Evolutionary conservation across 768 basidiomycete genomes (phyloP).

Genomic region (Panaeolus papilionaceus): DNA sequence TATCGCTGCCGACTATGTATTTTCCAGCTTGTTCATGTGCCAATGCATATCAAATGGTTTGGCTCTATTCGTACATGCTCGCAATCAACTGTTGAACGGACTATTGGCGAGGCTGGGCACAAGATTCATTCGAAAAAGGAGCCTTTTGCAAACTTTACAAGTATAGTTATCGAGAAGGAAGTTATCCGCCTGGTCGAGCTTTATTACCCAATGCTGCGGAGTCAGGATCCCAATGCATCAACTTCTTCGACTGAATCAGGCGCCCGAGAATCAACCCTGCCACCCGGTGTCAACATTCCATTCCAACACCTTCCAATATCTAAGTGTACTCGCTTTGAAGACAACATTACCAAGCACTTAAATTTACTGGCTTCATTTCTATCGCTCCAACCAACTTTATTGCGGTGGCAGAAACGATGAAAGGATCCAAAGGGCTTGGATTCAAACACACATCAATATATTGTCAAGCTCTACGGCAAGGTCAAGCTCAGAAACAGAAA

Average conservation of each 20-base stretch:
- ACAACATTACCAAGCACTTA: too few species aligned
- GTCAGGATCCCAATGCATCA: not conserved
- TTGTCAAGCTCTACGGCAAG: constrained; percentile 11
- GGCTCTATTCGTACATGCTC: constrained; percentile 41
- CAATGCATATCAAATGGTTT: constrained; percentile 41
- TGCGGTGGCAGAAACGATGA: too few species aligned
- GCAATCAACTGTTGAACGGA: constrained; percentile 37
- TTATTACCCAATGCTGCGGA: constrained; percentile 28
- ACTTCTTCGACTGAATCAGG: too few species aligned
- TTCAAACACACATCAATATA: not conserved
- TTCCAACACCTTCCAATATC: too few species aligned
- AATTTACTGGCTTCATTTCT: too few species aligned
- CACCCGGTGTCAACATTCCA: too few species aligned
- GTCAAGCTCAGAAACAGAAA: constrained; percentile 11
- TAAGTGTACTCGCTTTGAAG: too few species aligned
- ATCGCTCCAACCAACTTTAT: too few species aligned
- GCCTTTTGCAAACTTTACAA: constrained; percentile 38
- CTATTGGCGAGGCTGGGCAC: constrained; percentile 34
- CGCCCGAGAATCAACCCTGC: too few species aligned
- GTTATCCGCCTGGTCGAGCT: constrained; percentile 27
- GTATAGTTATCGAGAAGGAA: constrained; percentile 33
- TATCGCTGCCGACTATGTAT: constrained; percentile 33
- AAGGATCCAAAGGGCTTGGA: too few species aligned
- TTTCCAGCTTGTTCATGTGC: constrained; percentile 42
- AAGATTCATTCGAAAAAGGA: constrained; percentile 37